These are phyloP conservation scores for Botrytis aclada DNA, from an alignment of 2,329 filamentous ascomycete species.

Conservation along the genomic window DNA sequence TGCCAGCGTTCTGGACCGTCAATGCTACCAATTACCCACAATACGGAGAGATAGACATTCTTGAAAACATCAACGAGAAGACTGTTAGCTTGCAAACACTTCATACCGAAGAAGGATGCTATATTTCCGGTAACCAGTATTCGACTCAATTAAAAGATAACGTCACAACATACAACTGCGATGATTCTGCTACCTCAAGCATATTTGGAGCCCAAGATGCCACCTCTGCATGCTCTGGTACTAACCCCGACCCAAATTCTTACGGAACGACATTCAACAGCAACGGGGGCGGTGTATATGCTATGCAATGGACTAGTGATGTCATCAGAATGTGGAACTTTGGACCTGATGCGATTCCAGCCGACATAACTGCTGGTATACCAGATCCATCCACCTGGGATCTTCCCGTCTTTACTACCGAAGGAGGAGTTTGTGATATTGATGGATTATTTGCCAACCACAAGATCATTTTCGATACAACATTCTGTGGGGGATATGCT, in stretches of 20 bases:
- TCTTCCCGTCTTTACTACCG: slow-evolving; percentile 61
- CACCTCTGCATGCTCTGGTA: slow-evolving; percentile 28
- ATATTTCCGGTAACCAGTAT: slow-evolving; percentile 34
- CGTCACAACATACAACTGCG: slow-evolving; percentile 28
- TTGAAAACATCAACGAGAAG: slow-evolving; percentile 65
- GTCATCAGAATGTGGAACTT: slow-evolving; percentile 77
- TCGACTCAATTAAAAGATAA: slow-evolving; percentile 1
- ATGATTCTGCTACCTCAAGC: slow-evolving; percentile 27
- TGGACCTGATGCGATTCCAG: slow-evolving; percentile 58
- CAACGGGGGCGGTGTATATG: slow-evolving; percentile 63
- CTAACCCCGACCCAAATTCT: slow-evolving; percentile 44
- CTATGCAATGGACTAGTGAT: slow-evolving; percentile 64
- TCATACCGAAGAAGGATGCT: slow-evolving; percentile 52
- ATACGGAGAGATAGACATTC: slow-evolving; percentile 61
- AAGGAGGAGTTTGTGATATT: slow-evolving; percentile 61
- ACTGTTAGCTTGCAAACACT: slow-evolving; percentile 58
- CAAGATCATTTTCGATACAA: slow-evolving; percentile 68
- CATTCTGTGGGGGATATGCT: slow-evolving; percentile 71
- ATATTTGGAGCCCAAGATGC: slow-evolving; percentile 42
- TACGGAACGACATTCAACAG: slow-evolving; percentile 61
- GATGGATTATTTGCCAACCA: slow-evolving; percentile 63
- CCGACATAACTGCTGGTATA: slow-evolving; percentile 53
- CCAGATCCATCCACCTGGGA: slow-evolving; percentile 68
- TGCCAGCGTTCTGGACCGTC: slow-evolving; percentile 64
- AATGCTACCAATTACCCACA: slow-evolving; percentile 56